Evolutionary conservation across 805 yeast genomes (phyloP).

Genomic region (Candida saitoana): DNA sequence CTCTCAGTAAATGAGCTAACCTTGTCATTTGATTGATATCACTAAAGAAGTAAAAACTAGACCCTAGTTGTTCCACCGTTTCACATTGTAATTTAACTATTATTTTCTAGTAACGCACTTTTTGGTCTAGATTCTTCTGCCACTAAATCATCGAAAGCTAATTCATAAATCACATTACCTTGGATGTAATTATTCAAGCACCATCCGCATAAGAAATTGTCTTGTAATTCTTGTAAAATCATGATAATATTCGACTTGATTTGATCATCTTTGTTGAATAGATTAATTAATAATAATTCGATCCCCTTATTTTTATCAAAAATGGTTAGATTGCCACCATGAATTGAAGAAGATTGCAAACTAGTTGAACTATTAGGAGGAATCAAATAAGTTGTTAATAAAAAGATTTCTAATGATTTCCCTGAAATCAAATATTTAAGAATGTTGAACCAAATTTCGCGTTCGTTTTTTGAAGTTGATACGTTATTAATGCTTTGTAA

Average conservation of each 20-base stretch:
- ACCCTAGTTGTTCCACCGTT: no score
- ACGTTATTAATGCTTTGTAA: slow-evolving; percentile 31
- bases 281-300: slow-evolving; percentile 36
- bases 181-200: slow-evolving; percentile 34
- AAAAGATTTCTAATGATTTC: slow-evolving; percentile 35
- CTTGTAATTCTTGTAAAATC: slow-evolving; percentile 42
- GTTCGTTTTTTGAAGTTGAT: slow-evolving; percentile 26
- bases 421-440: slow-evolving; percentile 41
- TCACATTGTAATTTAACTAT: no score
- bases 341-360: slow-evolving; percentile 32
- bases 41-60: no score
- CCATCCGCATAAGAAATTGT: slow-evolving; percentile 44
- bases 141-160: slow-evolving; percentile 35
- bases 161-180: slow-evolving; percentile 35
- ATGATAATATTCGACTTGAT: slow-evolving; percentile 36
- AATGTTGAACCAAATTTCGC: slow-evolving; percentile 41
- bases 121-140: slow-evolving; percentile 3
- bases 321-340: slow-evolving; percentile 37
- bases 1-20: no score
- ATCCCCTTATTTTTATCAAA: slow-evolving; percentile 45
- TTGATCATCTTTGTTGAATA: slow-evolving; percentile 39
- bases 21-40: no score
- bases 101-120: neutral
- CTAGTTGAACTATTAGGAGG: slow-evolving; percentile 40
- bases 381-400: slow-evolving; percentile 36